Evolutionary conservation across 2,329 filamentous ascomycete species (phyloP).

Genomic region (Trichoderma breve): DNA sequence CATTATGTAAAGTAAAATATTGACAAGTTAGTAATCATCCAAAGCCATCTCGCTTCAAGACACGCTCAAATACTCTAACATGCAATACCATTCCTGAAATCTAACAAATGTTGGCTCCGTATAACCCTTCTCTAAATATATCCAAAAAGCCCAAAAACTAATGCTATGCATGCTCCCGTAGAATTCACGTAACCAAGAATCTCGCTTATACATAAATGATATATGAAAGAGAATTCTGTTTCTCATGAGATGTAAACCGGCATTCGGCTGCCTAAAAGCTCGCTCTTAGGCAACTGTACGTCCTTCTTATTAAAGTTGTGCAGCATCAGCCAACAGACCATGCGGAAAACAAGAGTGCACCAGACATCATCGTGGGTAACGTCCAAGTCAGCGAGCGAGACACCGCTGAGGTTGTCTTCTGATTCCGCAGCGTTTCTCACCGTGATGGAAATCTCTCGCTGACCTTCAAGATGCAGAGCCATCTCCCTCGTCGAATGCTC

Average conservation of each 20-base stretch:
- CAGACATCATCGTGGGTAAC: constrained; percentile 46
- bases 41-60: neutral
- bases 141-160: neutral
- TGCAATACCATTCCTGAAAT: neutral
- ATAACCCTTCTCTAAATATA: neutral
- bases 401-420: neutral
- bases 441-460: neutral
- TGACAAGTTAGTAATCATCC: neutral
- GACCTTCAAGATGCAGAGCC: neutral
- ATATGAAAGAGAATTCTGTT: neutral
- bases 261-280: constrained; percentile 53
- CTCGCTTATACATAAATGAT: neutral
- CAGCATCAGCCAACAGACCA: constrained; percentile 58
- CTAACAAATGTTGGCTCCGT: neutral
- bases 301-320: constrained; percentile 58
- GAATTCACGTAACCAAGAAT: neutral
- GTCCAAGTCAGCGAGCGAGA: constrained; percentile 26
- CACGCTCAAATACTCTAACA: neutral
- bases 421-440: neutral
- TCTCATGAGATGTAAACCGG: constrained; percentile 51
- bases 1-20: neutral
- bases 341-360: constrained; percentile 55
- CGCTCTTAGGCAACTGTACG: constrained; percentile 51
- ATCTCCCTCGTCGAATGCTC: constrained; percentile 8
- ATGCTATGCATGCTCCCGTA: neutral